Percentiles rank a stretch among this genome's conserved stretches.
phyloP scores from a whole-genome alignment of 1,284 basidiomycete genomes.

The Ganoderma boninense region DNA sequence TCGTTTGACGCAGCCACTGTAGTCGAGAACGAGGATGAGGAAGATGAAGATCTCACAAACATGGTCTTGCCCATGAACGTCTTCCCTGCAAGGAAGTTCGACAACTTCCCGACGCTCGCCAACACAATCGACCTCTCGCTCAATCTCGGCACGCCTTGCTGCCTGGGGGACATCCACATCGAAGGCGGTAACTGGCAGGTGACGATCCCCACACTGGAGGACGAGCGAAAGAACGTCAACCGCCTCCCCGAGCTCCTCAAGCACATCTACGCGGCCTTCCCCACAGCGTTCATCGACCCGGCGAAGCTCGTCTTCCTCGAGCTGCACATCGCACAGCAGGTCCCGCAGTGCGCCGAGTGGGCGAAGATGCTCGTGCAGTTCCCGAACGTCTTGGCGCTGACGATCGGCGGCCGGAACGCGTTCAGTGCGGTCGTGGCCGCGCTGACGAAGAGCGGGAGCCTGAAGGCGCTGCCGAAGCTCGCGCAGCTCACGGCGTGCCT shows the following conservation, averaged over 20 bases:
- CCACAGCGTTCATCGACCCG: slow-evolving; percentile 8
- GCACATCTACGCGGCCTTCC: slow-evolving; percentile 12
- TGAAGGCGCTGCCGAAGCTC: slow-evolving; percentile 4
- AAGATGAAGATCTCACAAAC: slow-evolving; percentile 1
- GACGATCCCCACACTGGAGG: slow-evolving; percentile 12
- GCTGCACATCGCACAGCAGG: slow-evolving; percentile 12
- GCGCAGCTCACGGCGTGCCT: slow-evolving; percentile 14
- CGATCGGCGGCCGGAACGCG: slow-evolving; percentile 14
- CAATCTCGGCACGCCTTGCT: slow-evolving; percentile 11
- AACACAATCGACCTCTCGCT: slow-evolving; percentile 4
- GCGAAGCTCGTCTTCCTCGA: slow-evolving; percentile 13
- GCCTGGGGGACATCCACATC: slow-evolving; percentile 9
- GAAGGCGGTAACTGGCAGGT: slow-evolving; percentile 10
- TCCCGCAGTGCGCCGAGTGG: slow-evolving; percentile 14
- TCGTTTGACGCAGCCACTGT: background rate
- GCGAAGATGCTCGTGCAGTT: slow-evolving; percentile 9
- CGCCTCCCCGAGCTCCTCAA: slow-evolving; percentile 15
- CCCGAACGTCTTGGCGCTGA: slow-evolving; percentile 10
- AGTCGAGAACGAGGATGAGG: background rate
- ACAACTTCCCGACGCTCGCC: slow-evolving; percentile 6
- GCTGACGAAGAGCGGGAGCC: background rate
- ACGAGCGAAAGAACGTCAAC: background rate
- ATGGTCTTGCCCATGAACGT: slow-evolving; percentile 13
- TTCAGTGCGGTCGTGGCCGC: slow-evolving; percentile 11
- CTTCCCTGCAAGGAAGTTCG: slow-evolving; percentile 8